Percentiles rank a stretch among this genome's conserved stretches.
phyloP scores from a whole-genome alignment of 2,329 filamentous ascomycete species.

The Trichoderma sp. region DNA sequence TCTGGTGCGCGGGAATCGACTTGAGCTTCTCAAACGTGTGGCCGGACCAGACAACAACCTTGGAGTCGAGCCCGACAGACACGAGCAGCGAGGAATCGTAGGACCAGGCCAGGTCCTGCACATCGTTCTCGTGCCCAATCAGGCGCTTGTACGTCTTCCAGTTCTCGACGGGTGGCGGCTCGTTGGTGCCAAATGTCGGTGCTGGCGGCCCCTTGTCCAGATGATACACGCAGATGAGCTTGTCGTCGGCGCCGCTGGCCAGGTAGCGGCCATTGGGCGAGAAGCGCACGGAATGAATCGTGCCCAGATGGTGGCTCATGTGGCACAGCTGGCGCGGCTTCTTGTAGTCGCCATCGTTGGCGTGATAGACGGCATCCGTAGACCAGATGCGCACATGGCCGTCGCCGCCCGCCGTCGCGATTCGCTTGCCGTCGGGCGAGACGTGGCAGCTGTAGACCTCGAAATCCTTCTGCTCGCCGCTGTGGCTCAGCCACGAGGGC shows the following conservation, averaged over 20 bases:
- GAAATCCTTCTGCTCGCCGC: constrained; percentile 96
- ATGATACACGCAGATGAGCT: constrained; percentile 96
- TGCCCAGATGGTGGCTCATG: constrained; percentile 97
- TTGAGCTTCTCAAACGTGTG: constrained; percentile 98
- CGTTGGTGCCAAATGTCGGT: constrained; percentile 83
- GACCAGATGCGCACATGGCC: constrained; percentile 98
- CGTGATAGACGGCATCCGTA: constrained; percentile 86
- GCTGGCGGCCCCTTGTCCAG: constrained; percentile 80
- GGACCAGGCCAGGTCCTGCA: constrained; percentile 97
- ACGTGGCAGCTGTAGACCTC: constrained; percentile 99
- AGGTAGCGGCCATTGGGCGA: constrained; percentile 94
- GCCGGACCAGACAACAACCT: constrained; percentile 97
- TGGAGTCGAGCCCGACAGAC: constrained; percentile 94
- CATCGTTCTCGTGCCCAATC: constrained; percentile 97
- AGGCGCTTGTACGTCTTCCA: constrained; percentile 95
- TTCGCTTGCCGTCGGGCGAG: constrained; percentile 86
- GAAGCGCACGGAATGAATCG: constrained; percentile 95
- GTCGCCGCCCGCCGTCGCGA: constrained; percentile 95
- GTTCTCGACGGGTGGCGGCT: constrained; percentile 91
- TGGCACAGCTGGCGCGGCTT: constrained; percentile 92
- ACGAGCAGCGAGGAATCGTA: constrained; percentile 93
- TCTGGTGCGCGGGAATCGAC: constrained; percentile 88
- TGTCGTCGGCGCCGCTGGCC: constrained; percentile 96
- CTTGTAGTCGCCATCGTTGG: constrained; percentile 68
- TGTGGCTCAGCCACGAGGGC: constrained; percentile 94